Base-by-base conservation (phyloP, 805 yeast species). In the Danielia oregonensis region DNA sequence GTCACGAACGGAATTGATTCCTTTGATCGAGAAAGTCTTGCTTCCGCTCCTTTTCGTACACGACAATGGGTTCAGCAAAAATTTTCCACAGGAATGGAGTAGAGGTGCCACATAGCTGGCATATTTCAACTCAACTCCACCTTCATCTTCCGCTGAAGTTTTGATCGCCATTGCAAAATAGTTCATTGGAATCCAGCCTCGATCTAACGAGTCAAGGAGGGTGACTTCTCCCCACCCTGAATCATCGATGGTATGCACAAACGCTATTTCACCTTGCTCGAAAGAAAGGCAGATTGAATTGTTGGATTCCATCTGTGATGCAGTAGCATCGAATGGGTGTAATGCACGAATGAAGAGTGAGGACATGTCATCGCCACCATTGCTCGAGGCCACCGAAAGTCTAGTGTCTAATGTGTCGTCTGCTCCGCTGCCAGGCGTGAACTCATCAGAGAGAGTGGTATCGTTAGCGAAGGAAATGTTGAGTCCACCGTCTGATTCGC, bases 171-270 rank as follows among this genome's bases (percentile, higher is more conserved):
- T 68, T 4, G 79, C 61, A 49, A 84, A 85, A 59, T 82, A 85
- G 52, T 84, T 85, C 72, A 85, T 79, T 3, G 94, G 94, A 12
- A 84, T 86, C 94, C 94, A 85, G 12, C 94, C 94, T 42, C 87
- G 62, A 47, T 72, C 70, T 33, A 79, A 63, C 10, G 79, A 66
- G 36, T 76, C 79, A 6, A 84, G 59, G 24, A 83, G 51, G 0
- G 89, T 84, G 2, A 84, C 93, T 55, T 85, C 94, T 40, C 89
- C 91, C 94, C 94, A 85, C 0, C 93, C 94, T 14, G 87, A 79
- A 35, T 80, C 81, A 54, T 84, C 93, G 15, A 83, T 75, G 6
- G 84, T 74, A 49, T 83, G 88, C 4, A 85, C 85, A 56, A 83
- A 85, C 0, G 86, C 89, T 31, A 81, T 61, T 47, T 82, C 93